phyloP scores from a whole-genome alignment of 148 eudicot genomes.

The Camellia granthamiana region DNA sequence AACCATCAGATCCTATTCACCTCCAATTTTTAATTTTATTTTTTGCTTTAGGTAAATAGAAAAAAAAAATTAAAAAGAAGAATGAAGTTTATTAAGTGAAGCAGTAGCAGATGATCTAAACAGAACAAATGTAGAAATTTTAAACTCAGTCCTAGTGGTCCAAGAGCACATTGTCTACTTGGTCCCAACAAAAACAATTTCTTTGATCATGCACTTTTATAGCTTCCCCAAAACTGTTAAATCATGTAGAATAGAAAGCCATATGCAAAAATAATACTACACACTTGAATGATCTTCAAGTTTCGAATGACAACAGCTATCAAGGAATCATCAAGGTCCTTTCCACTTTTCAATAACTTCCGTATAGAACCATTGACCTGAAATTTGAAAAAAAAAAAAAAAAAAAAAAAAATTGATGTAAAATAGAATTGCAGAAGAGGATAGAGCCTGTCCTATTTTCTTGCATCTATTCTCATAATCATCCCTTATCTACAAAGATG shows the following conservation, averaged over 20 bases:
- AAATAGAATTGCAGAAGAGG: background rate
- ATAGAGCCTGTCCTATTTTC: background rate
- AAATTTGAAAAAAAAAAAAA: constrained; percentile 1
- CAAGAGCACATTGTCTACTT: background rate
- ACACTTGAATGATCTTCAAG: constrained; percentile 83
- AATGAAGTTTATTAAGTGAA: background rate
- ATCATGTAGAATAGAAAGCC: background rate
- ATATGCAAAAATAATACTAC: constrained; percentile 20
- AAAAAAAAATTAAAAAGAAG: too few species aligned
- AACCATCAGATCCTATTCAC: constrained; percentile 10
- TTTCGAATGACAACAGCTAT: constrained; percentile 70
- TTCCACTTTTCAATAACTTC: constrained; percentile 69
- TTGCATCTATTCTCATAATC: background rate
- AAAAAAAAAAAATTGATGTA: too few species aligned
- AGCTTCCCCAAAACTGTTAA: background rate
- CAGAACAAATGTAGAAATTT: background rate
- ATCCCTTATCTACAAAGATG: background rate
- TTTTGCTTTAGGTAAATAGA: too few species aligned
- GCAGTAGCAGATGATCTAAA: background rate
- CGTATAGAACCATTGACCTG: constrained; percentile 68
- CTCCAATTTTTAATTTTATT: too few species aligned
- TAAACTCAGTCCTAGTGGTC: background rate
- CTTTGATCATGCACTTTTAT: constrained; percentile 1
- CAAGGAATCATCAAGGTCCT: constrained; percentile 70
- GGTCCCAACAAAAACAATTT: background rate